These are phyloP conservation scores for Dacryopinax spathularia DNA, from an alignment of 768 basidiomycete species.

Conservation along the genomic window DNA sequence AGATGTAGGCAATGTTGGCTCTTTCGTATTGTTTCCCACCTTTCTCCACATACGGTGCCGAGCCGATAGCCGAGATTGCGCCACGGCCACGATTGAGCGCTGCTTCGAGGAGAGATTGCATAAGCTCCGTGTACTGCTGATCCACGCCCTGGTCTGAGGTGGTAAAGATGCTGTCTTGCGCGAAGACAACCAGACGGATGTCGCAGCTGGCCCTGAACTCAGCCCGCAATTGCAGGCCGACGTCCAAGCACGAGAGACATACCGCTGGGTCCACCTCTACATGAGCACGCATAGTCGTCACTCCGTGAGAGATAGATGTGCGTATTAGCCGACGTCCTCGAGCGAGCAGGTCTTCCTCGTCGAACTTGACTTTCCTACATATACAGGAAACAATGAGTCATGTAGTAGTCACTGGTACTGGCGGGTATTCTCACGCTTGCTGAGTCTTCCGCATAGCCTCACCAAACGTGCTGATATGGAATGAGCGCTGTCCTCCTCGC, in stretches of 20 bases:
- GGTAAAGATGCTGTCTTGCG: constrained; percentile 44
- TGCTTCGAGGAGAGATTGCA: background rate
- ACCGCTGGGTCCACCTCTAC: constrained; percentile 48
- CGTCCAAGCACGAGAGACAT: constrained; percentile 40
- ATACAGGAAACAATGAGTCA: background rate
- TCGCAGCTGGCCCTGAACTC: constrained; percentile 36
- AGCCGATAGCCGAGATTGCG: constrained; percentile 40
- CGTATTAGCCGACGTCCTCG: constrained; percentile 42
- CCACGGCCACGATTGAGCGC: background rate
- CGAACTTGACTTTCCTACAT: background rate
- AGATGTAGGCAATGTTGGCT: constrained; percentile 41
- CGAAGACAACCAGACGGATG: constrained; percentile 49
- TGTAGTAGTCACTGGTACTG: no score
- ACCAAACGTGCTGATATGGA: background rate
- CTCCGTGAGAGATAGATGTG: constrained; percentile 46
- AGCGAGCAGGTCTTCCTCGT: constrained; percentile 31
- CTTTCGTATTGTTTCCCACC: constrained; percentile 23
- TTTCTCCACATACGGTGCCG: constrained; percentile 52
- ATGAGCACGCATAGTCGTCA: constrained; percentile 52
- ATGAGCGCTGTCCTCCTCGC: no score
- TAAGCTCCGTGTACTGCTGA: constrained; percentile 29
- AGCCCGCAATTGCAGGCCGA: constrained; percentile 34
- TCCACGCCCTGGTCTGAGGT: constrained; percentile 14
- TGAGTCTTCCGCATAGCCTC: background rate
- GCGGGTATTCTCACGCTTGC: background rate